phyloP scores from a whole-genome alignment of 2,329 filamentous ascomycete genomes.

The Alternaria angustiovoidea region DNA sequence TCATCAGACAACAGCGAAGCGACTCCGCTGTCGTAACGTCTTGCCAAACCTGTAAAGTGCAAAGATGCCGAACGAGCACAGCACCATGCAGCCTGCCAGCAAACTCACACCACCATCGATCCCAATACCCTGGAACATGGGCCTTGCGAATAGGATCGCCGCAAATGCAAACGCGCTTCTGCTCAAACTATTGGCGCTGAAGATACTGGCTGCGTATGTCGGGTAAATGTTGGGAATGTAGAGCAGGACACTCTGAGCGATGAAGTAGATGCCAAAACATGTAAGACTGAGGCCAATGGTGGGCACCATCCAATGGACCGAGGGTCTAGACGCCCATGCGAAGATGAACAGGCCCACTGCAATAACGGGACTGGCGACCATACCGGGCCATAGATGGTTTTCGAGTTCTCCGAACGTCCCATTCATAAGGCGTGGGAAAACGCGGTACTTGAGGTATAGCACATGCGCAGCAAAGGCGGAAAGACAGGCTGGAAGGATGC shows the following conservation, averaged over 20 bases:
- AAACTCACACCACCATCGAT: slow-evolving; percentile 66
- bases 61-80: slow-evolving; percentile 63
- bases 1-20: slow-evolving; percentile 58
- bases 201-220: slow-evolving; percentile 57
- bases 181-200: slow-evolving; percentile 69
- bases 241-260: slow-evolving; percentile 60
- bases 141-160: slow-evolving; percentile 66
- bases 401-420: slow-evolving; percentile 75
- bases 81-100: slow-evolving; percentile 57
- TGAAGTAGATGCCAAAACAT: slow-evolving; percentile 51
- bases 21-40: slow-evolving; percentile 63
- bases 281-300: slow-evolving; percentile 61
- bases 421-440: slow-evolving; percentile 63
- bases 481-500: slow-evolving; percentile 75
- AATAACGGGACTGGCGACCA: slow-evolving; percentile 61
- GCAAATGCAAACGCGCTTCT: slow-evolving; percentile 65
- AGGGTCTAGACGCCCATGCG: slow-evolving; percentile 69
- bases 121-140: slow-evolving; percentile 66
- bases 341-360: slow-evolving; percentile 70
- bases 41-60: slow-evolving; percentile 65
- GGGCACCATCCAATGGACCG: slow-evolving; percentile 65
- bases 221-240: slow-evolving; percentile 72
- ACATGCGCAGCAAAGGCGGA: slow-evolving; percentile 70
- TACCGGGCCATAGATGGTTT: slow-evolving; percentile 76
- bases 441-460: slow-evolving; percentile 81